These are phyloP conservation scores for Pyrenochaeta sp. DNA, from an alignment of 2,329 filamentous ascomycete genomes.

Conservation along the genomic window DNA sequence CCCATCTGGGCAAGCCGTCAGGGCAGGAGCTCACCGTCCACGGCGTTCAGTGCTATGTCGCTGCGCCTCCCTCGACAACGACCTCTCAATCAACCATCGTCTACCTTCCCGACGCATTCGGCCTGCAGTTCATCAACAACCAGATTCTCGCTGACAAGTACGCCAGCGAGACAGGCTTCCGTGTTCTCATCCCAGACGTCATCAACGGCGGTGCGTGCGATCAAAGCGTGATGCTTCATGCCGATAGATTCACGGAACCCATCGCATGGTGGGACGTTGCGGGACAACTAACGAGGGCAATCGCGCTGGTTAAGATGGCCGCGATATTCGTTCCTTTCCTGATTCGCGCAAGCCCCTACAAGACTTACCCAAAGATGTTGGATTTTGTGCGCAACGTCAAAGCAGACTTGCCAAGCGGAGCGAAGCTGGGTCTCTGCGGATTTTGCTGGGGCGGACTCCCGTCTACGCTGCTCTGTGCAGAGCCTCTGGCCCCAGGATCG, in stretches of 20 bases:
- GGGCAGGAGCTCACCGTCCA: neutral
- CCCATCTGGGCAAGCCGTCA: neutral
- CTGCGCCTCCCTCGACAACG: neutral
- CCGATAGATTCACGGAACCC: neutral
- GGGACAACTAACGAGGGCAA: neutral
- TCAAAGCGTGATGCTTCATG: neutral
- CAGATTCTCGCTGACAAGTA: conserved; percentile 33
- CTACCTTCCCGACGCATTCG: conserved; percentile 9
- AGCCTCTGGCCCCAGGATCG: neutral
- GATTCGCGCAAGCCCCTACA: neutral
- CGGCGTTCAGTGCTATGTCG: neutral
- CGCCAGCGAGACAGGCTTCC: conserved; percentile 23
- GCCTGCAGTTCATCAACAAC: conserved; percentile 28
- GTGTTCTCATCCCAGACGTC: conserved; percentile 31
- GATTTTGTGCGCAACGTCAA: neutral
- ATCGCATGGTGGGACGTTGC: neutral
- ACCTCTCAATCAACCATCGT: neutral
- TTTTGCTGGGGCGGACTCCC: neutral
- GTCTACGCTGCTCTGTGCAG: neutral
- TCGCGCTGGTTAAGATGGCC: neutral
- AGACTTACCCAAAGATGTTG: neutral
- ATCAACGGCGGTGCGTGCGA: conserved; percentile 20
- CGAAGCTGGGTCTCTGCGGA: neutral
- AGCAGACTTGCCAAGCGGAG: neutral
- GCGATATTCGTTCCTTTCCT: neutral